Percentiles rank a stretch among this genome's conserved stretches.
Conservation (phyloP, 1,284 basidiomycete genomes). For the Tylopilus sp. region DNA sequence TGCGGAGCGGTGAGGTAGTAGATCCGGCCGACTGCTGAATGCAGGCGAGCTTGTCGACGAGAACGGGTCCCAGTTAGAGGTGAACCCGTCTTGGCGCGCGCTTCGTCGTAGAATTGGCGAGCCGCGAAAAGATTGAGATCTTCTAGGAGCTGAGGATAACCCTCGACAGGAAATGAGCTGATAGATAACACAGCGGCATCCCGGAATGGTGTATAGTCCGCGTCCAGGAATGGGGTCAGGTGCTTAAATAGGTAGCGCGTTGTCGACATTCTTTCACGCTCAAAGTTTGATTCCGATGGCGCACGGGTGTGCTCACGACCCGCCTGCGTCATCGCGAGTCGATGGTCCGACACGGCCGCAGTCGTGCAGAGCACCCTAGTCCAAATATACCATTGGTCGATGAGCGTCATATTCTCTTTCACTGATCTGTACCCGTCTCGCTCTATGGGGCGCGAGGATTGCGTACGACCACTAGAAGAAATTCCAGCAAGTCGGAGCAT, state of each 20-base stretch:
- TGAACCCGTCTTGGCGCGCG: constrained; percentile 60
- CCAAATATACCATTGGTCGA: constrained; percentile 90
- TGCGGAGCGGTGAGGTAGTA: constrained; percentile 83
- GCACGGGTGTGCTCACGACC: constrained; percentile 71
- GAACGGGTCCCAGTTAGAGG: constrained; percentile 56
- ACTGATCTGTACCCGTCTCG: constrained; percentile 53
- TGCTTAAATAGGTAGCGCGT: constrained; percentile 84
- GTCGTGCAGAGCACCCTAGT: constrained; percentile 81
- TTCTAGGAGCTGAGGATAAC: constrained; percentile 81
- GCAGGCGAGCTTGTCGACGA: constrained; percentile 77
- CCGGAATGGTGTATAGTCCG: constrained; percentile 80
- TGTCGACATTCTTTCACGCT: constrained; percentile 74
- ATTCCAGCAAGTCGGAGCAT: constrained; percentile 70
- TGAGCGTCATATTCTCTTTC: constrained; percentile 61
- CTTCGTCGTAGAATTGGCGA: constrained; percentile 81
- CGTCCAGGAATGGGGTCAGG: constrained; percentile 83
- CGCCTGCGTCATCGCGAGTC: constrained; percentile 51
- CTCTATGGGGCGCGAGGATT: constrained; percentile 44
- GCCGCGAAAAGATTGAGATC: constrained; percentile 79
- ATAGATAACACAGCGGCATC: constrained; percentile 87
- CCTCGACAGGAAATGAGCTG: constrained; percentile 77
- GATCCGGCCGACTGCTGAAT: constrained; percentile 88
- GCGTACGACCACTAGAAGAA: constrained; percentile 45
- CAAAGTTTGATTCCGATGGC: constrained; percentile 69
- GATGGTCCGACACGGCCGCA: constrained; percentile 65